These are phyloP conservation scores for Centella asiatica DNA, from an alignment of 129 eudicot genomes.

Conservation along the genomic window DNA sequence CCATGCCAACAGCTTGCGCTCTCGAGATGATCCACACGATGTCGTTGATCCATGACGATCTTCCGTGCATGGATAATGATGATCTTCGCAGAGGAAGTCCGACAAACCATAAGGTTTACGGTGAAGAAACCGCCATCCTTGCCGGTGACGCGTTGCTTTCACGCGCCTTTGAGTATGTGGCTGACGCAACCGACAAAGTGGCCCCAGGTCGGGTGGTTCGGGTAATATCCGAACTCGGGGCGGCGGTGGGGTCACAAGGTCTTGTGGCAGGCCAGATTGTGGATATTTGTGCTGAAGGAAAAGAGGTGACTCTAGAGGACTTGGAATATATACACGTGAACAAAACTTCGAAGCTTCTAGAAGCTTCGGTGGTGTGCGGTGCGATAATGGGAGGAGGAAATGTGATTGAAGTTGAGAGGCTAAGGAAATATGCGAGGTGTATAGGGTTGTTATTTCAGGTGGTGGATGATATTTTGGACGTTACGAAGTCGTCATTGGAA, in stretches of 20 bases:
- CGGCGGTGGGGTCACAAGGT: slow-evolving; percentile 8
- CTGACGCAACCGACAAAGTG: slow-evolving; percentile 1
- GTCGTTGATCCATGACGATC: slow-evolving; percentile 12
- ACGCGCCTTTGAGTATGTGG: slow-evolving; percentile 11
- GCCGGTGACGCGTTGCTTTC: slow-evolving; percentile 10
- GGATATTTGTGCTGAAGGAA: slow-evolving; percentile 10
- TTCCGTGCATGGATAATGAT: slow-evolving; percentile 11
- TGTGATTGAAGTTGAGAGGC: slow-evolving; percentile 11
- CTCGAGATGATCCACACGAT: slow-evolving; percentile 15
- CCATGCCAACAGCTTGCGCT: slow-evolving; percentile 13
- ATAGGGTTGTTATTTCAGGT: slow-evolving; percentile 15
- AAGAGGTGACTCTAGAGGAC: background rate
- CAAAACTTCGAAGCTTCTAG: slow-evolving; percentile 11
- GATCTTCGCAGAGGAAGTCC: slow-evolving; percentile 9
- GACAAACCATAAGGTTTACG: slow-evolving; percentile 11
- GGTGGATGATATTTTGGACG: slow-evolving; percentile 14
- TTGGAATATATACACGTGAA: slow-evolving; percentile 9
- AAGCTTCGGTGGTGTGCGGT: slow-evolving; percentile 15
- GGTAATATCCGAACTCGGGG: slow-evolving; percentile 2
- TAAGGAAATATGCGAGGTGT: slow-evolving; percentile 11
- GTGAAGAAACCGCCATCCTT: slow-evolving; percentile 9
- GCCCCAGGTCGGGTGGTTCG: slow-evolving; percentile 1
- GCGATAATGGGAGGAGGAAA: slow-evolving; percentile 11
- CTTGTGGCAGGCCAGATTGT: slow-evolving; percentile 7
- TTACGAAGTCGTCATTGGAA: slow-evolving; percentile 2